Evolutionary conservation across 192 early-diverging fungal species (phyloP).

Genomic region (Coemansia sp.): DNA sequence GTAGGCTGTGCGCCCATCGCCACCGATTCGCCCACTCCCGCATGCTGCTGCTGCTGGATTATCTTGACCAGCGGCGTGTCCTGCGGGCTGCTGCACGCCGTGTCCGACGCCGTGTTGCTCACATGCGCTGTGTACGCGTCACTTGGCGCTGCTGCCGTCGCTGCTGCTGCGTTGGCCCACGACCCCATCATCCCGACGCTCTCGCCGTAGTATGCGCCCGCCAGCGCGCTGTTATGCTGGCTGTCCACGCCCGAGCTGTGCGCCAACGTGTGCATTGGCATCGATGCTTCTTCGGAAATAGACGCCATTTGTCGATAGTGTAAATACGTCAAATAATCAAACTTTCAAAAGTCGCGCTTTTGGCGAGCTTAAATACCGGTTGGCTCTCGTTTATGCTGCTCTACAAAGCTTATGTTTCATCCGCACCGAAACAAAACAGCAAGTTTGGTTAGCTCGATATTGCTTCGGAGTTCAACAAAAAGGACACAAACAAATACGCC

Average conservation of each 20-base stretch:
- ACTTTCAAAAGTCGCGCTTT: too few species aligned
- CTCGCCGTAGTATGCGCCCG: slow-evolving; percentile 3
- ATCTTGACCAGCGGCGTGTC: slow-evolving; percentile 49
- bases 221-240: slow-evolving; percentile 1
- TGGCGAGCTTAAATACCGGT: too few species aligned
- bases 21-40: not conserved
- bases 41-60: slow-evolving; percentile 30
- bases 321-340: too few species aligned
- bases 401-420: too few species aligned
- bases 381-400: too few species aligned
- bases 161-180: slow-evolving; percentile 11
- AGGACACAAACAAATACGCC: not conserved
- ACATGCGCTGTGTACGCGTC: not conserved
- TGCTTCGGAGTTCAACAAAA: not conserved
- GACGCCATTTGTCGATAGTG: slow-evolving; percentile 4
- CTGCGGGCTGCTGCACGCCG: slow-evolving; percentile 44
- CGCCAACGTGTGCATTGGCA: slow-evolving; percentile 3
- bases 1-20: slow-evolving; percentile 33
- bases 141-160: not conserved
- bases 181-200: slow-evolving; percentile 16
- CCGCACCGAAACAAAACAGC: too few species aligned
- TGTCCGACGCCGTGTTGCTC: slow-evolving; percentile 20
- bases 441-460: too few species aligned
- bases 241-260: not conserved
- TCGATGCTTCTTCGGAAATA: slow-evolving; percentile 5